Base-by-base conservation (phyloP, 345 rosid species). In the Salix brachista region DNA sequence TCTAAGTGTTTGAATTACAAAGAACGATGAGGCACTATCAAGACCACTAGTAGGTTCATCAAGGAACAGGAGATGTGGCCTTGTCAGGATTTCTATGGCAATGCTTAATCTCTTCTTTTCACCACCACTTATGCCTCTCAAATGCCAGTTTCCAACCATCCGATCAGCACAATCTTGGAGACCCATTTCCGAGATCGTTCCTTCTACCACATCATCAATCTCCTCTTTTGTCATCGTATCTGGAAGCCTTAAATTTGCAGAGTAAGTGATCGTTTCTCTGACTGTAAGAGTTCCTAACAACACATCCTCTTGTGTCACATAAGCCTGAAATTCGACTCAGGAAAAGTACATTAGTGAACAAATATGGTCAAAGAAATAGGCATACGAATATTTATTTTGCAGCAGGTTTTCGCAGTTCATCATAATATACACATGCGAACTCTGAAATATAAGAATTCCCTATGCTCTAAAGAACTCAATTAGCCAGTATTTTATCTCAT, bases 41-140 rank as follows among this genome's bases (percentile, higher is more conserved):
- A 91, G 91, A 56, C 93, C 96, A 32, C 92, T 91, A 0, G 91
- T 90, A 48, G 96, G 96, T 71, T 91, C 96, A 56, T 91, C 93
- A 2, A 91, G 92, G 80, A 90, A 91, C 83, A 91, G 70, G 39
- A 90, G 36, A 5, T 48, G 82, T 0, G 96, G 96, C 82, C 76
- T 82, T 1, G 96, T 90, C 69, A 91, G 89, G 80, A 91, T 90
- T 83, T 90, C 96, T 11, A 91, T 81, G 8, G 90, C 93, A 50
- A 91, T 86, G 80, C 93, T 90, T 12, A 90, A 78, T 73, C 96
- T 79, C 87, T 91, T 91, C 88, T 82, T 91, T 81, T 91, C 96
- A 4, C 96, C 96, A 16, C 96, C 96, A 71, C 96, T 91, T 77
- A 90, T 81, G 14, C 96, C 96, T 85, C 96, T 87, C 77, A 83